Evolutionary conservation across 1,284 basidiomycete genomes (phyloP), one percentile per base, ranked within the genome.

Genomic region (Coniferiporia sulphurascens): DNA sequence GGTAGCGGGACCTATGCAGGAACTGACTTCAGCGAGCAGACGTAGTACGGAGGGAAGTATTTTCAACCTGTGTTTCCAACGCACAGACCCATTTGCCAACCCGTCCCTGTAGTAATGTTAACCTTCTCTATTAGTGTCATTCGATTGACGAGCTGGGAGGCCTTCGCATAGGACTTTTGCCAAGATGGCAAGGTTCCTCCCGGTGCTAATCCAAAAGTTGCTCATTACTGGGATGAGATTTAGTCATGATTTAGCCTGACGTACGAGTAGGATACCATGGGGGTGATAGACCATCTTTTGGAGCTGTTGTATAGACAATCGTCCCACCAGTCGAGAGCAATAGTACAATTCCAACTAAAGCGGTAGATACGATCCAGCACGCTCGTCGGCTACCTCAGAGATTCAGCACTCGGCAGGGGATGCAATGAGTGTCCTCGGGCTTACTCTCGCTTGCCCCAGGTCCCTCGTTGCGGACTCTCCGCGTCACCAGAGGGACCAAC

Each of bases 31-130:
- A 55, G 4, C 38, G 17, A 21, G 7, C 15, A 32, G 27, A 55
- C 9, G 17, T 46, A 17, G 17, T 46, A 17, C 4, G 15, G 15
- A 44, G 17, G 34, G n/a, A 46, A 52, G 38, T 21, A 38, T 15
- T 27, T 10, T 34, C 45, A 50, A 55, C 60, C 60, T 36, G 60
- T 62, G 36, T 62, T 62, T 55, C 60, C 60, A 9, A 62, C 60
- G 35, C 60, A 62, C 0, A 62, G 53, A 17, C 60, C 60, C 60
- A 62, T 62, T 17, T 62, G 60, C 60, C 60, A 62, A n/a, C 60
- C 60, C 12, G 52, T 55, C n/a, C 60, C 60, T 17, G 60, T 62
- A 5, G 60, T 62, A 27, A 62, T 38, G 45, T 62, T 62, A 21
- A 62, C 60, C 41, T 62, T 62, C 45, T 62, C 60, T 49, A 62